Evolutionary conservation across 306 rosid genomes (phyloP).

Genomic region (Trifolium repens): DNA sequence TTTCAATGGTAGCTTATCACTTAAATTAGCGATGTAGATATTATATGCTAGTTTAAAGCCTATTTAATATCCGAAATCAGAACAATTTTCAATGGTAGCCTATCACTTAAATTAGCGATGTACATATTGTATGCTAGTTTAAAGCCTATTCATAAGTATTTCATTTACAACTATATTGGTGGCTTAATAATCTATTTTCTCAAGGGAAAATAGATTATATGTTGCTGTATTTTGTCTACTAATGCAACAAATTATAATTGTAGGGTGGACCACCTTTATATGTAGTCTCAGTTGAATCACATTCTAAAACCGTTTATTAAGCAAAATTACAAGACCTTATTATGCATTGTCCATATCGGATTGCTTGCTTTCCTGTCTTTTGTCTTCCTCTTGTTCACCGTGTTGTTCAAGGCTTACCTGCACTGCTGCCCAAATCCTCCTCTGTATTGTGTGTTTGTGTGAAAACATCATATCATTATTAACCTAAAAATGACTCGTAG

Average conservation of each 20-base stretch:
- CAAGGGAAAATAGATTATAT: not conserved
- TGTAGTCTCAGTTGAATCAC: no score
- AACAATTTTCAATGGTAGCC: not conserved
- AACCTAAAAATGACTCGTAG: conserved; percentile 11
- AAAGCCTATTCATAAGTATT: not conserved
- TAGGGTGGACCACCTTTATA: not conserved
- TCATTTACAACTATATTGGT: conserved; percentile 20
- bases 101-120: not conserved
- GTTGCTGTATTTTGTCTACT: conserved; percentile 18
- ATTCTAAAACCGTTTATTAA: no score
- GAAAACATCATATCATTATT: conserved; percentile 18
- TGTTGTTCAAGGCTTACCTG: not conserved
- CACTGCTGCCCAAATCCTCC: not conserved
- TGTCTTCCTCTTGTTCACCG: not conserved
- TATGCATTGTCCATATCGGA: not conserved
- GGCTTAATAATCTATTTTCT: conserved; percentile 1
- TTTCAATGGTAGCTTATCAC: not conserved
- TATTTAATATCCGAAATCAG: conserved; percentile 10
- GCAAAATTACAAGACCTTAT: no score
- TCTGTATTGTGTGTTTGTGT: not conserved
- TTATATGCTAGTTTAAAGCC: conserved; percentile 6
- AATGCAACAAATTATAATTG: conserved; percentile 29
- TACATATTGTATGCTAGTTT: not conserved
- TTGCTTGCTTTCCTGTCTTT: not conserved
- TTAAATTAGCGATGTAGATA: not conserved